These are phyloP conservation scores for Mallotus japonicus DNA, from an alignment of 441 rosid genomes.

Conservation along the genomic window DNA sequence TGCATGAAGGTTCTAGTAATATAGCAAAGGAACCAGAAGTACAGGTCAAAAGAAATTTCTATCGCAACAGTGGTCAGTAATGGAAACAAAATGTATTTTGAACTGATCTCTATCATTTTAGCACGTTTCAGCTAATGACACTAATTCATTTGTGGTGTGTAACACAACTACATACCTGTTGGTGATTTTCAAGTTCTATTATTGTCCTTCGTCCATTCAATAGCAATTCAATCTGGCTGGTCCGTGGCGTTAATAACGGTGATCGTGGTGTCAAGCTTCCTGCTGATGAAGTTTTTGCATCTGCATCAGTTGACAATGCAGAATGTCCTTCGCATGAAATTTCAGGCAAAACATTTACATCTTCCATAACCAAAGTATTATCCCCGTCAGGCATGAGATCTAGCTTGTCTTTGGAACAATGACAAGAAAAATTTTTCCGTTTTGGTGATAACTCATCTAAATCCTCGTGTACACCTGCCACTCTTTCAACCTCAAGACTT, in stretches of 20 bases:
- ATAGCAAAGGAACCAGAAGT: background rate
- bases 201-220: conserved; percentile 66
- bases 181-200: conserved; percentile 79
- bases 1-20: background rate
- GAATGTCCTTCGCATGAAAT: conserved; percentile 44
- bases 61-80: background rate
- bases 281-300: conserved; percentile 48
- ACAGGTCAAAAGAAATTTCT: background rate
- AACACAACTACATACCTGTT: conserved; percentile 54
- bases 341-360: conserved; percentile 43
- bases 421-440: conserved; percentile 35
- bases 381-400: conserved; percentile 56
- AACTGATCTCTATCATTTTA: background rate
- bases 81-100: background rate
- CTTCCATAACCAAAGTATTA: conserved; percentile 51
- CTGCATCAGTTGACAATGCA: conserved; percentile 37
- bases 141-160: background rate
- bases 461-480: conserved; percentile 41
- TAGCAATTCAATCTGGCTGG: conserved; percentile 78
- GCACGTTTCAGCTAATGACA: background rate
- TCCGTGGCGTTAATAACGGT: conserved; percentile 72
- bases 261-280: conserved; percentile 95
- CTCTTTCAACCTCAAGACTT: conserved; percentile 42
- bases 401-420: conserved; percentile 56
- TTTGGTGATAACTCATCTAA: conserved; percentile 45